These are phyloP conservation scores for Talaromyces borbonicus DNA, from an alignment of 495 filamentous ascomycete genomes.

Conservation along the genomic window DNA sequence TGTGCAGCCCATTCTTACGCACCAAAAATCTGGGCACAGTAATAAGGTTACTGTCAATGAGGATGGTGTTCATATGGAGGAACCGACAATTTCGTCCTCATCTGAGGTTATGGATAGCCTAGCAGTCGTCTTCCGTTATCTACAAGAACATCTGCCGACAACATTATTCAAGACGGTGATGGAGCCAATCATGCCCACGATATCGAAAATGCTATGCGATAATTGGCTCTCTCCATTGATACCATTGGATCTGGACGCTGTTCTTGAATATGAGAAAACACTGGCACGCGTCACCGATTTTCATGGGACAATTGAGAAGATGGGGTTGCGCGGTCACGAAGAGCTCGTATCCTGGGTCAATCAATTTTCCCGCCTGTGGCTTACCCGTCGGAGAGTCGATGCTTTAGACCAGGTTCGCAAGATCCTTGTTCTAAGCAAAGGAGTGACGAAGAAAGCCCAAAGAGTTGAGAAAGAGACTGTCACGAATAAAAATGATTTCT, in stretches of 20 bases:
- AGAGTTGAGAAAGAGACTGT: slow-evolving; percentile 76
- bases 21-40: slow-evolving; percentile 17
- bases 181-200: slow-evolving; percentile 51
- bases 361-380: slow-evolving; percentile 70
- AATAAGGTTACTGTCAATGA: slow-evolving; percentile 20
- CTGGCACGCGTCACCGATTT: slow-evolving; percentile 53
- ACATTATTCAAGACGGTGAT: slow-evolving; percentile 54
- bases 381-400: slow-evolving; percentile 70
- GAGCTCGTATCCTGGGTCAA: slow-evolving; percentile 72
- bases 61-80: slow-evolving; percentile 22
- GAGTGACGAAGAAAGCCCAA: slow-evolving; percentile 58
- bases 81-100: slow-evolving; percentile 18
- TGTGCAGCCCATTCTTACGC: slow-evolving; percentile 26
- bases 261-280: slow-evolving; percentile 57
- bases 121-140: slow-evolving; percentile 49
- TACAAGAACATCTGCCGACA: slow-evolving; percentile 54
- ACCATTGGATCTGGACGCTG: slow-evolving; percentile 57
- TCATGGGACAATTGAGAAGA: slow-evolving; percentile 46
- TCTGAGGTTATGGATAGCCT: slow-evolving; percentile 38
- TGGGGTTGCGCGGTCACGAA: slow-evolving; percentile 59
- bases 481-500: slow-evolving; percentile 52
- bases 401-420: slow-evolving; percentile 64
- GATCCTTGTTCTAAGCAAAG: slow-evolving; percentile 54
- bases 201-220: slow-evolving; percentile 56
- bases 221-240: slow-evolving; percentile 68